Evolutionary conservation across 1,139 yeast genomes (phyloP).

Genomic region (Magnusiomyces sp.): DNA sequence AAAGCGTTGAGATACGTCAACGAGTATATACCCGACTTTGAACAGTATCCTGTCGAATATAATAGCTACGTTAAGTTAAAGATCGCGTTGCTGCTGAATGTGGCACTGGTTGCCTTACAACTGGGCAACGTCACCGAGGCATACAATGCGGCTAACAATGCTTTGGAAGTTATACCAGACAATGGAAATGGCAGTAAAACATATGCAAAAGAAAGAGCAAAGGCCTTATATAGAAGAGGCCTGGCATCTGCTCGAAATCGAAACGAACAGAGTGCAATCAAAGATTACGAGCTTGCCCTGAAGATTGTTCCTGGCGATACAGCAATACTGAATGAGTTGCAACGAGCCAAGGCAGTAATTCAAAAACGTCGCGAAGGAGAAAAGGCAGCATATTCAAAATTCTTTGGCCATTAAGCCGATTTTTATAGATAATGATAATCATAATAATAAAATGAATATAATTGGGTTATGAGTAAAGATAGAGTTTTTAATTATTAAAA

Average conservation of each 20-base stretch:
- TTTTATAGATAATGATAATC: no score
- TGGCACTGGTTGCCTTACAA: constrained; percentile 66
- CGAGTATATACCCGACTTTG: constrained; percentile 54
- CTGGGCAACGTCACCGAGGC: constrained; percentile 47
- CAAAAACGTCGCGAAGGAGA: constrained; percentile 57
- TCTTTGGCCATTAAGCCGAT: constrained; percentile 37
- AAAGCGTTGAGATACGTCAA: constrained; percentile 62
- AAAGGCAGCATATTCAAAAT: constrained; percentile 77
- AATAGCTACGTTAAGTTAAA: constrained; percentile 36
- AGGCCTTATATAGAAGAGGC: constrained; percentile 82
- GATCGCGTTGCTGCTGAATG: constrained; percentile 56
- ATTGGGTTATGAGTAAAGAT: no score
- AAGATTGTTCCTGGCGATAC: constrained; percentile 62
- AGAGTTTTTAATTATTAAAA: no score
- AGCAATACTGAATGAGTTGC: constrained; percentile 61
- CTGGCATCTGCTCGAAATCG: constrained; percentile 56
- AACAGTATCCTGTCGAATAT: constrained; percentile 19
- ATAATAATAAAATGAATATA: no score
- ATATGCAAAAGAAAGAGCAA: constrained; percentile 62
- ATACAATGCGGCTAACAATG: constrained; percentile 53
- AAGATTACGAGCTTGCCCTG: constrained; percentile 59
- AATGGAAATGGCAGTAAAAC: constrained; percentile 35
- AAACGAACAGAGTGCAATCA: constrained; percentile 64
- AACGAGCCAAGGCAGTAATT: constrained; percentile 47
- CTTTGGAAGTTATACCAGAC: constrained; percentile 36